Evolutionary conservation across 2,329 filamentous ascomycete species (phyloP), one percentile per base, ranked within the genome.

Genomic region (Aspergillus eucalypticola): DNA sequence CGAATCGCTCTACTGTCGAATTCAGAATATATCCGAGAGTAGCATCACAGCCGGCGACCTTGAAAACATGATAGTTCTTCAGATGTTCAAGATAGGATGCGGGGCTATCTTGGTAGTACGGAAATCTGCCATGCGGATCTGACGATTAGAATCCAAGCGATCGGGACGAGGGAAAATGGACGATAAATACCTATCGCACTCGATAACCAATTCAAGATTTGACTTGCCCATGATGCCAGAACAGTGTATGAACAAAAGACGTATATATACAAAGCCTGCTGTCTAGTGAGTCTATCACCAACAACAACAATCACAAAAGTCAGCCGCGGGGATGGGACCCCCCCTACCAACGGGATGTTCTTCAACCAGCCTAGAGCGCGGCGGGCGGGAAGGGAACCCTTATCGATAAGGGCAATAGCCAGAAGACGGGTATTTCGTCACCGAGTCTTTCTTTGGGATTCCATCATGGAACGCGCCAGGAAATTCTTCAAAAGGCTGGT

Each of bases 71-170:
- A 75, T 86, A 87, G 8, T 82, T 80, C 53, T 76, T 75, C 60
- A 86, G 76, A 62, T 84, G 77, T 46, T 79, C 75, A 48, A 82
- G 77, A 74, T 89, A 86, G 54, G 80, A 79, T 60, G 83, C 73
- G 8, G 85, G 83, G 64, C 88, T 80, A 57, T 81, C 82, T 58
- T 88, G 82, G 58, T 84, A 82, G 76, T 96, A 91, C 1, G 92
- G 92, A 71, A 96, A 96, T 70, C 90, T 94, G 69, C 54, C 10
- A 38, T n/a, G 50, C 44, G 23, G 25, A 49, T 53, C 21, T 57
- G 71, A 49, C 41, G 67, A 67, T 64, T 17, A 60, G 56, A 3
- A 38, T 7, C 32, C 21, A 23, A 25, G 29, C 39, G 21, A 27
- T 29, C 19, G 52, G 27, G 21, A 5, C 11, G 35, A 10, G 5